Percentiles rank a stretch among this genome's conserved stretches.
These are phyloP conservation scores for Annulohypoxylon moriforme DNA, from an alignment of 495 filamentous ascomycete species.

Conservation along the genomic window DNA sequence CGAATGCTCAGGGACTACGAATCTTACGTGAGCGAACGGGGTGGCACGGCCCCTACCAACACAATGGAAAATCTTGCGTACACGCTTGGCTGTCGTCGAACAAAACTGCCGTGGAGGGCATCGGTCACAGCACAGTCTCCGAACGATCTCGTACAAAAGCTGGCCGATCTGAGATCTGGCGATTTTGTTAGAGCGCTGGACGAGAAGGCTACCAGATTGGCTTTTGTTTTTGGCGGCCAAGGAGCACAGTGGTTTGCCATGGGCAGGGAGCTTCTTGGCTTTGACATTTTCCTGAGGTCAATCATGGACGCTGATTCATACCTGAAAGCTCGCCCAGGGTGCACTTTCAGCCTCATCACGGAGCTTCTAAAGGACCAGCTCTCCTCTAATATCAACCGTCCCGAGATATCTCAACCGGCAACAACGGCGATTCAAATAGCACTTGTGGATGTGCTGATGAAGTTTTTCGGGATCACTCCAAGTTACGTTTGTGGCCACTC, in stretches of 20 bases:
- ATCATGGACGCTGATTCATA: slow-evolving; percentile 38
- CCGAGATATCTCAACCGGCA: slow-evolving; percentile 50
- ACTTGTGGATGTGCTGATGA: slow-evolving; percentile 59
- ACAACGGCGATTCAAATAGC: slow-evolving; percentile 60
- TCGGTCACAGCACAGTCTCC: slow-evolving; percentile 36
- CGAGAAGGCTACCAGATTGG: slow-evolving; percentile 14
- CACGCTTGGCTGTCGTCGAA: slow-evolving; percentile 43
- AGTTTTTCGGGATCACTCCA: slow-evolving; percentile 58
- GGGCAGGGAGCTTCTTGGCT: slow-evolving; percentile 54
- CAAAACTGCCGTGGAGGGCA: slow-evolving; percentile 40
- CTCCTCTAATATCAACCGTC: slow-evolving; percentile 24
- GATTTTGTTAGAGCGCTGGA: slow-evolving; percentile 23
- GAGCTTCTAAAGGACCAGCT: slow-evolving; percentile 35
- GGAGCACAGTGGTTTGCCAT: slow-evolving; percentile 58
- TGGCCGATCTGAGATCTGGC: neutral
- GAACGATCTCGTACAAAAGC: slow-evolving; percentile 25
- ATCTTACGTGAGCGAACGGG: slow-evolving; percentile 23
- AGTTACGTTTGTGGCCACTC: slow-evolving; percentile 70
- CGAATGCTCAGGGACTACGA: slow-evolving; percentile 30
- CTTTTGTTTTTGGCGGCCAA: slow-evolving; percentile 45
- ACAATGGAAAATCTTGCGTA: slow-evolving; percentile 44
- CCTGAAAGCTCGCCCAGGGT: slow-evolving; percentile 13
- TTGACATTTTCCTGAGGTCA: slow-evolving; percentile 37
- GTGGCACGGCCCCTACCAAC: neutral
- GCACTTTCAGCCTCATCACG: slow-evolving; percentile 16